These are phyloP conservation scores for Colletotrichum chrysophilum DNA, from an alignment of 2,329 filamentous ascomycete genomes.

Conservation along the genomic window DNA sequence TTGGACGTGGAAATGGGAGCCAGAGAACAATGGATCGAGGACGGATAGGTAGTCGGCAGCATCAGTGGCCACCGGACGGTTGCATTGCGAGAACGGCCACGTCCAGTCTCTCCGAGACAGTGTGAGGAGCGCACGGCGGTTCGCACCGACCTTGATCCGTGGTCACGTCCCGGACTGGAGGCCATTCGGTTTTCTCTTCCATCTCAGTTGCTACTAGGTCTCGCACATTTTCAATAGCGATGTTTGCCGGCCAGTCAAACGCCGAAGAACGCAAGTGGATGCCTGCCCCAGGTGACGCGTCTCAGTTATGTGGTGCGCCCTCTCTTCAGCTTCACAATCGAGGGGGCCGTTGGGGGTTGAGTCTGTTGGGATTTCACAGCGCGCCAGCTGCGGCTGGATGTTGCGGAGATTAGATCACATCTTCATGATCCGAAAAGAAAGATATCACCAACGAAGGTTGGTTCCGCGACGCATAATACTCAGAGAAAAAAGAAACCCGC, in stretches of 20 bases:
- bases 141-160: background rate
- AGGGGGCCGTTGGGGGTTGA: background rate
- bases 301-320: background rate
- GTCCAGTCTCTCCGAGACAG: background rate
- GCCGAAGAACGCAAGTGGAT: background rate
- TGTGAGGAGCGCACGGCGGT: background rate
- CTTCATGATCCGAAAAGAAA: background rate
- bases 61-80: background rate
- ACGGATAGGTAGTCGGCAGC: background rate
- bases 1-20: background rate
- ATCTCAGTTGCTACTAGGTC: background rate
- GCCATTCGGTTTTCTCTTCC: background rate
- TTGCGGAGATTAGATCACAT: background rate
- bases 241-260: background rate
- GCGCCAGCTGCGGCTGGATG: background rate
- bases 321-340: background rate
- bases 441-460: background rate
- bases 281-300: background rate
- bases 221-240: background rate
- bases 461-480: background rate
- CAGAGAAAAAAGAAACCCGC: background rate
- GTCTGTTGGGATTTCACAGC: background rate
- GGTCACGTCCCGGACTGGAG: background rate
- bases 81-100: background rate
- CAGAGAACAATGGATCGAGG: background rate